Evolutionary conservation across 2,329 filamentous ascomycete species (phyloP).

Genomic region (Aspergillus brunneoviolaceus): DNA sequence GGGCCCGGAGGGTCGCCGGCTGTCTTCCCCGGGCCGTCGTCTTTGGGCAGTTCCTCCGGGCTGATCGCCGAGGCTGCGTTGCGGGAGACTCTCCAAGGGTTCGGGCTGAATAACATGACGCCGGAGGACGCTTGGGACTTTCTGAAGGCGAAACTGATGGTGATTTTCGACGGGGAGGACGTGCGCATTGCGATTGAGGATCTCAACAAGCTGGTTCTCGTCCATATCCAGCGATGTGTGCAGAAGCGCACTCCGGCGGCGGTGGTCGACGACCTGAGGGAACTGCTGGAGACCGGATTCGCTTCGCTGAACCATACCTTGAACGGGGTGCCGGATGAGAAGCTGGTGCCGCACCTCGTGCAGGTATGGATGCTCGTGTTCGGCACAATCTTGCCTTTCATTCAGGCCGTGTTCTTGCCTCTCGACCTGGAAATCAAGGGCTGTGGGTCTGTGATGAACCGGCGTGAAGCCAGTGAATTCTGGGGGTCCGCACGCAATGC

Average conservation of each 20-base stretch:
- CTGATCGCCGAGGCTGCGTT: conserved; percentile 38
- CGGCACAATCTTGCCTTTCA: conserved; percentile 83
- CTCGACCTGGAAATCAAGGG: conserved; percentile 92
- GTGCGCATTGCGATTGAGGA: conserved; percentile 65
- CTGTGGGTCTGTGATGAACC: conserved; percentile 72
- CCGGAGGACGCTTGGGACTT: conserved; percentile 66
- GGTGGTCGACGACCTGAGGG: conserved; percentile 63
- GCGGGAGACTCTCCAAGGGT: conserved; percentile 47
- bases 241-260: conserved; percentile 59
- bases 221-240: conserved; percentile 63
- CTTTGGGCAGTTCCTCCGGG: conserved; percentile 34
- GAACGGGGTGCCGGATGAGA: conserved; percentile 74
- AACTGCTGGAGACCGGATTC: conserved; percentile 71
- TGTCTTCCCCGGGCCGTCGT: conserved; percentile 37
- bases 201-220: conserved; percentile 61
- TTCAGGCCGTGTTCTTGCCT: conserved; percentile 92
- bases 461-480: conserved; percentile 80
- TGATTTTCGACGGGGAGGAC: conserved; percentile 65
- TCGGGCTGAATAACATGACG: conserved; percentile 68
- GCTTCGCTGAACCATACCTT: conserved; percentile 80
- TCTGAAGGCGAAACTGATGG: conserved; percentile 61
- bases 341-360: conserved; percentile 84
- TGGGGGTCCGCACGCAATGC: conserved; percentile 71
- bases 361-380: conserved; percentile 95
- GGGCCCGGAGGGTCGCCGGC: conserved; percentile 26